Evolutionary conservation across 1,284 basidiomycete genomes (phyloP), one percentile per base, ranked within the genome.

Genomic region (Tilletiaria anomala): DNA sequence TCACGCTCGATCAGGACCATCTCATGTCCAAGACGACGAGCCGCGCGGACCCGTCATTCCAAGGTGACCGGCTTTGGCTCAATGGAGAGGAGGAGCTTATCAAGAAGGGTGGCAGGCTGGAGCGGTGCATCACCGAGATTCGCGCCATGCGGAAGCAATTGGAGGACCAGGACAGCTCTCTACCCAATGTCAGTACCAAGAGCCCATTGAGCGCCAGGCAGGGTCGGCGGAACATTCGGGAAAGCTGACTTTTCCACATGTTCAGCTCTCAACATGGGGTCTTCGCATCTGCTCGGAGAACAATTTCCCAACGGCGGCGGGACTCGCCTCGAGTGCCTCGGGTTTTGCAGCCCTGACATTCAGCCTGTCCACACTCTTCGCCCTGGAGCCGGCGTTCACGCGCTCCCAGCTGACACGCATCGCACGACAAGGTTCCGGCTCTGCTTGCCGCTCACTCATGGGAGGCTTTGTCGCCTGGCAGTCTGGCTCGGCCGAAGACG

Each of bases 281-380:
- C 54, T 61, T 10, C 57, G 85, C 70, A 88, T 99, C 52, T 78
- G 78, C 46, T 96, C 89, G 8, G 81, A 80, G 72, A 99, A 99
- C 77, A 97, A 97, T 74, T 97, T 99, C 74, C 91, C 91, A 18
- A 97, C 91, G 4, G 93, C 93, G 6, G 93, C 91, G 0, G 93
- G 91, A 10, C 79, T 99, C 29, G 91, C 93, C 0, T 96, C 91
- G 0, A 94, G 88, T 21, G 91, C 93, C 0, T 87, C 89, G 0
- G 91, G 91, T 11, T 91, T 97, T 54, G 91, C 93, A 1, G 93
- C 91, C 0, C 79, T 99, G 32, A 83, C 88, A 37, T 76, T 81
- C 6, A 93, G 89, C 36, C 77, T 99, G 33, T 80, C 87, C 0
- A 74, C 78, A 6, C 79, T 97, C 46, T 97, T 91, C 73, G 63